Evolutionary conservation across 352 stramenopile species (phyloP).

Genomic region (Aphanomyces astaci): DNA sequence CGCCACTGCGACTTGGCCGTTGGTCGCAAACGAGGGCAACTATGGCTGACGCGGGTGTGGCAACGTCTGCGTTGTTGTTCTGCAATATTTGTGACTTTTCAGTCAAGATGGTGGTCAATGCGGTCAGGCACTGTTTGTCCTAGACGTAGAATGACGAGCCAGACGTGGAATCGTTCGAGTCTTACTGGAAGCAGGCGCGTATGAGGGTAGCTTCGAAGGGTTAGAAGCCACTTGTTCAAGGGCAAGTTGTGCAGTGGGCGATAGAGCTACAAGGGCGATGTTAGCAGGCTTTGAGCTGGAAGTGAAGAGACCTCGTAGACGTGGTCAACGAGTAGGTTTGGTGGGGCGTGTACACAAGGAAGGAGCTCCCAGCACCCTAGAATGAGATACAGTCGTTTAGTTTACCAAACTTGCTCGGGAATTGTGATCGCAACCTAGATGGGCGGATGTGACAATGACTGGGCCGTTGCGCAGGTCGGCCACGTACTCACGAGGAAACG

Average conservation of each 20-base stretch:
- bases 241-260: slow-evolving; percentile 15
- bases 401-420: not conserved
- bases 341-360: slow-evolving; percentile 12
- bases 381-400: too few species aligned
- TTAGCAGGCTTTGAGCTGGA: not conserved
- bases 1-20: slow-evolving; percentile 8
- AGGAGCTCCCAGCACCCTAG: slow-evolving; percentile 22
- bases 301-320: not conserved
- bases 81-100: too few species aligned
- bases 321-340: not conserved
- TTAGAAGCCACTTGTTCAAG: not conserved
- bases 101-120: not conserved
- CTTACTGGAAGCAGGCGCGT: slow-evolving; percentile 12
- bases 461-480: not conserved
- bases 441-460: slow-evolving; percentile 9
- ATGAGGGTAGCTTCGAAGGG: not conserved
- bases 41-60: not conserved
- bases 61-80: not conserved
- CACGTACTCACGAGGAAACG: slow-evolving; percentile 8
- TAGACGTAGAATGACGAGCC: not conserved
- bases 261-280: slow-evolving; percentile 15
- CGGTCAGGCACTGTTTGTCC: slow-evolving; percentile 18
- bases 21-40: slow-evolving; percentile 20
- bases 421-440: not conserved
- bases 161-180: not conserved